Evolutionary conservation across 2,329 filamentous ascomycete genomes (phyloP).

Genomic region (Aspergillus ochraceus): DNA sequence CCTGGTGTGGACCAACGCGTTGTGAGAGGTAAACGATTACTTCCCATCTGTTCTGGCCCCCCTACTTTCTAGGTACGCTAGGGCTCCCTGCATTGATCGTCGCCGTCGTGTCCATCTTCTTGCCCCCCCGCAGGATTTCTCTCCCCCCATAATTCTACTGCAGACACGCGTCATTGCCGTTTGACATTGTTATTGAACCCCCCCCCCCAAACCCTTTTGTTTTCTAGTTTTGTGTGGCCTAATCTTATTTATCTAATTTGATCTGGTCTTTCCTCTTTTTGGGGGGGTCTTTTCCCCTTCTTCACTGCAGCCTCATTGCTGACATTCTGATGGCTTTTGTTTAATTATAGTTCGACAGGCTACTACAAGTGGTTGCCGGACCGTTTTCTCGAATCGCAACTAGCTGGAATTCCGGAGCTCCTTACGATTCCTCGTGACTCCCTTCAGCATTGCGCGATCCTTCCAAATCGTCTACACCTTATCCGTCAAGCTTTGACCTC

Average conservation of each 20-base stretch:
- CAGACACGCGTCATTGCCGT: conserved; percentile 21
- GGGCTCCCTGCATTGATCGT: conserved; percentile 24
- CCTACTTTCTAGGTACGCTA: conserved; percentile 6
- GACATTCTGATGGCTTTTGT: conserved; percentile 4
- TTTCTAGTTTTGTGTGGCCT: not conserved
- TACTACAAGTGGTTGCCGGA: conserved; percentile 6
- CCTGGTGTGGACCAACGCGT: conserved; percentile 7
- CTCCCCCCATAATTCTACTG: conserved; percentile 10
- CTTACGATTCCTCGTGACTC: not conserved
- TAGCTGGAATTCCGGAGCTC: conserved; percentile 1
- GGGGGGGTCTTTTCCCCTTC: not conserved
- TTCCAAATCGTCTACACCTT: conserved; percentile 7
- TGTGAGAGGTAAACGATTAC: conserved; percentile 12
- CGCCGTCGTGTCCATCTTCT: conserved; percentile 12
- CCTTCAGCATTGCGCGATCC: conserved; percentile 1
- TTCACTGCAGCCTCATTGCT: conserved; percentile 7
- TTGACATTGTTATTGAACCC: not conserved
- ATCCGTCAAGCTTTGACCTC: conserved; percentile 8
- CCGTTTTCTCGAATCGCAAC: not conserved
- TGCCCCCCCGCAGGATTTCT: conserved; percentile 1
- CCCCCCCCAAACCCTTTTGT: conserved; percentile 5
- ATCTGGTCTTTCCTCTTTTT: conserved; percentile 11
- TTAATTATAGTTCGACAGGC: not conserved
- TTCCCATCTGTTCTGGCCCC: conserved; percentile 7
- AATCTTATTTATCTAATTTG: not conserved